phyloP scores from a whole-genome alignment of 805 yeast genomes.

The Wickerhamiella qilinensis region DNA sequence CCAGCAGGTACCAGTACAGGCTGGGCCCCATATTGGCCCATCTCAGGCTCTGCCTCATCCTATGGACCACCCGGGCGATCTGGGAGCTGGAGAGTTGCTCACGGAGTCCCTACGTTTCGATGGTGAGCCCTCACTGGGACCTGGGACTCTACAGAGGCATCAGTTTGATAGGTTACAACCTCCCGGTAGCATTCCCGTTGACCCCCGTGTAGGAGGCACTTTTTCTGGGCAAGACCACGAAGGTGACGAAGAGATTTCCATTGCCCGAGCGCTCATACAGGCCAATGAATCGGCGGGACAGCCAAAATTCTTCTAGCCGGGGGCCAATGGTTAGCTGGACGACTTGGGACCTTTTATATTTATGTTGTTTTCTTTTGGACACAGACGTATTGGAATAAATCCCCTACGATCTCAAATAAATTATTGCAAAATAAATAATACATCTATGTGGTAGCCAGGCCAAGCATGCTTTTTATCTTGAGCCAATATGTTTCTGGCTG shows the following conservation, averaged over 20 bases:
- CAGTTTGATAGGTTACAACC: background rate
- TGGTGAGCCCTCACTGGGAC: too few species aligned
- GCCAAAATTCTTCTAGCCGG: background rate
- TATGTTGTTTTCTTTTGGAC: background rate
- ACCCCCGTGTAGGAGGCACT: constrained; percentile 38
- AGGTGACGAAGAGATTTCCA: constrained; percentile 40
- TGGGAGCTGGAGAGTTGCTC: background rate
- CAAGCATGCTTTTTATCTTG: too few species aligned
- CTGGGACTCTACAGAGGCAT: background rate
- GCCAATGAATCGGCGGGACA: constrained; percentile 27
- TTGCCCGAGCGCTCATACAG: constrained; percentile 49
- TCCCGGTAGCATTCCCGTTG: constrained; percentile 29
- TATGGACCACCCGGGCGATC: background rate
- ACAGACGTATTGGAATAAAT: background rate
- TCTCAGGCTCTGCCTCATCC: background rate
- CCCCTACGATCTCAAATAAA: background rate
- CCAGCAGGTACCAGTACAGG: background rate
- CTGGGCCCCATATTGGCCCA: background rate
- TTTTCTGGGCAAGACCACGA: constrained; percentile 28
- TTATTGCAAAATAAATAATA: too few species aligned
- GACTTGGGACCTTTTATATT: too few species aligned
- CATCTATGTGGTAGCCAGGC: too few species aligned
- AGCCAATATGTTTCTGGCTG: too few species aligned
- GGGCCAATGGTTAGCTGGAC: too few species aligned
- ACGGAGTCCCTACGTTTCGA: background rate